A percentile compares a stretch with the other conserved stretches of the same genome.
Conservation (phyloP, 768 basidiomycete species). For the Suillus subaureus region DNA sequence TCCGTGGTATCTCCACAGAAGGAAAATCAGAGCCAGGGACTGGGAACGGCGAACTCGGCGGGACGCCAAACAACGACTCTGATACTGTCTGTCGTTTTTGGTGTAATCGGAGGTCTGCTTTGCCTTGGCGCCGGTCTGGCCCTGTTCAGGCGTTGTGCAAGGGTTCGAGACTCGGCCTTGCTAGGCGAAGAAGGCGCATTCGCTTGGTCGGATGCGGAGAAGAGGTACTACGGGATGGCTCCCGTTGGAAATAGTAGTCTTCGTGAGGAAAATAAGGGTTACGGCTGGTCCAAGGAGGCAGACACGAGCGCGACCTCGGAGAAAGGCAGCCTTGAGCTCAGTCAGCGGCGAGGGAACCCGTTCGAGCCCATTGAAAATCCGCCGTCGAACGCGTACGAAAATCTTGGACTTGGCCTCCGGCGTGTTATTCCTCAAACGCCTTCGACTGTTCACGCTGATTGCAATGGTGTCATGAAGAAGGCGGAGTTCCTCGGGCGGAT, state of each 20-base stretch:
- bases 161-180: conserved; percentile 62
- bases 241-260: conserved; percentile 12
- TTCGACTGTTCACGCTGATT: conserved; percentile 31
- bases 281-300: conserved; percentile 33
- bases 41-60: conserved; percentile 41
- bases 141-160: conserved; percentile 53
- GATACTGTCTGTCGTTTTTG: conserved; percentile 64
- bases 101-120: conserved; percentile 59
- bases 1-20: conserved; percentile 46
- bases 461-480: conserved; percentile 67
- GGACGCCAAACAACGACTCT: conserved; percentile 54
- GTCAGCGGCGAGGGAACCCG: conserved; percentile 15
- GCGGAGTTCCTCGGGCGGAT: conserved; percentile 68
- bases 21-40: conserved; percentile 37
- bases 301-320: conserved; percentile 31
- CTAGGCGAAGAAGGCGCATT: conserved; percentile 58
- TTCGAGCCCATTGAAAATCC: conserved; percentile 20
- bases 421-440: conserved; percentile 47
- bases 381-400: conserved; percentile 21
- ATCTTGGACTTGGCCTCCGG: conserved; percentile 49
- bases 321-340: conserved; percentile 35
- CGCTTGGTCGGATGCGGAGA: conserved; percentile 66
- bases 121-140: conserved; percentile 58
- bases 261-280: conserved; percentile 23
- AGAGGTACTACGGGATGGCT: conserved; percentile 66